phyloP scores from a whole-genome alignment of 2,329 filamentous ascomycete species.

The Aspergillus flavus region DNA sequence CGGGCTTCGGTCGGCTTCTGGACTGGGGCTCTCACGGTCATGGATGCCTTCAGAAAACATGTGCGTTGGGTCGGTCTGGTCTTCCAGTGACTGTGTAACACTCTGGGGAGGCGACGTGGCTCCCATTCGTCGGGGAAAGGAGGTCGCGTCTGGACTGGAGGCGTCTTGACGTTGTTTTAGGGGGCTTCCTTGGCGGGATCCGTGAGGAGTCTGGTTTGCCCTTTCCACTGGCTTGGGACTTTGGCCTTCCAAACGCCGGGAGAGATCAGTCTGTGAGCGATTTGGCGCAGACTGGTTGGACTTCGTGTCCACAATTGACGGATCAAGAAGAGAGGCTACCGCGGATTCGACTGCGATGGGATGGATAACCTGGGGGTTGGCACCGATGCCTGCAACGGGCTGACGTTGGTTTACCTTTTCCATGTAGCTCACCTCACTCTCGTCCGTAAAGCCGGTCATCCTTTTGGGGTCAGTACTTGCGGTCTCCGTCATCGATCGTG shows the following conservation, averaged over 20 bases:
- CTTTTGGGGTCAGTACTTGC: slow-evolving; percentile 56
- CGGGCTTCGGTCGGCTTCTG: slow-evolving; percentile 37
- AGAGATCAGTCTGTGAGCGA: slow-evolving; percentile 48
- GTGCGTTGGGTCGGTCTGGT: slow-evolving; percentile 50
- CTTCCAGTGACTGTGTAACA: slow-evolving; percentile 50
- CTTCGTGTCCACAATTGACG: slow-evolving; percentile 69
- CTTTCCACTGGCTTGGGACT: slow-evolving; percentile 30
- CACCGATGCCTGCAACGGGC: slow-evolving; percentile 69
- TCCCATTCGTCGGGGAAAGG: slow-evolving; percentile 42
- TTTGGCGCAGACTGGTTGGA: slow-evolving; percentile 53
- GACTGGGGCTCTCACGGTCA: slow-evolving; percentile 60
- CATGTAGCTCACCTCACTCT: slow-evolving; percentile 59
- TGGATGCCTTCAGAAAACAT: slow-evolving; percentile 75
- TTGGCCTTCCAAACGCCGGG: slow-evolving; percentile 39
- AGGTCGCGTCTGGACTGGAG: slow-evolving; percentile 40
- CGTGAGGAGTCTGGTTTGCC: slow-evolving; percentile 20
- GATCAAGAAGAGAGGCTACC: slow-evolving; percentile 86
- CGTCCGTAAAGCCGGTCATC: slow-evolving; percentile 56
- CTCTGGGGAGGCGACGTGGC: slow-evolving; percentile 59
- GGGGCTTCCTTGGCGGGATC: slow-evolving; percentile 46
- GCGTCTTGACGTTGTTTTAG: slow-evolving; percentile 47
- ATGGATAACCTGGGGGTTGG: slow-evolving; percentile 76
- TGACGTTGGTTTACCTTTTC: slow-evolving; percentile 66
- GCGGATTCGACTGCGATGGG: slow-evolving; percentile 79
- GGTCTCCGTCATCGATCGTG: slow-evolving; percentile 38